Evolutionary conservation across 371 early-diverging fungal species (phyloP).

Genomic region (Entomophthora muscae): DNA sequence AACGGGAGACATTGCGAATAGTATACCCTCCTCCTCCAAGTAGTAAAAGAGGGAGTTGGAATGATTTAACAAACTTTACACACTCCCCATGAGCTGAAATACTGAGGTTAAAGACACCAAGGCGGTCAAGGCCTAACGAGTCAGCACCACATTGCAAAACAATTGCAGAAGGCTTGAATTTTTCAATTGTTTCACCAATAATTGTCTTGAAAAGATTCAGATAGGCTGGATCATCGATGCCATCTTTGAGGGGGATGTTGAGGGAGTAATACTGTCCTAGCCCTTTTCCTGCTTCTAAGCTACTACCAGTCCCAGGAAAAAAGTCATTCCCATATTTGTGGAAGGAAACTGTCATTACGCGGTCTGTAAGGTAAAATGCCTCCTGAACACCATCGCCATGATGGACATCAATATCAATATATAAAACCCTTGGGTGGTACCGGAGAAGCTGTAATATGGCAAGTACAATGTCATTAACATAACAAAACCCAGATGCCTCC

Average conservation of each 20-base stretch:
- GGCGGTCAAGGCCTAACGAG: constrained; percentile 75
- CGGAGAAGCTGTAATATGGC: constrained; percentile 74
- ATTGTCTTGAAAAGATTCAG: constrained; percentile 67
- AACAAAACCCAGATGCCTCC: constrained; percentile 92
- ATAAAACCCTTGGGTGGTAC: constrained; percentile 68
- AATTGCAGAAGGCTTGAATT: constrained; percentile 64
- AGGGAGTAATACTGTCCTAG: constrained; percentile 66
- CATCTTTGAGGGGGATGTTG: constrained; percentile 82
- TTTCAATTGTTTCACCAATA: constrained; percentile 56
- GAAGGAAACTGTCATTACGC: constrained; percentile 85
- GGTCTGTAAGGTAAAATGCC: constrained; percentile 77
- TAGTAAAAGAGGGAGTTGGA: constrained; percentile 63
- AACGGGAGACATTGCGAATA: constrained; percentile 78
- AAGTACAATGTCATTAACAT: constrained; percentile 89
- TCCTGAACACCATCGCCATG: constrained; percentile 96
- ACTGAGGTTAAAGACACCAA: constrained; percentile 81
- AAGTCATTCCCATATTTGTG: constrained; percentile 90
- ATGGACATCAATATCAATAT: constrained; percentile 92
- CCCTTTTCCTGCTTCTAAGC: constrained; percentile 54
- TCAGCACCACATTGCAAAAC: constrained; percentile 96
- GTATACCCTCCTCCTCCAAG: constrained; percentile 95
- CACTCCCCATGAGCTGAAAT: constrained; percentile 83
- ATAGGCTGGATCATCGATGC: constrained; percentile 78
- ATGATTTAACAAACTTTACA: constrained; percentile 65
- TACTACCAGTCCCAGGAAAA: constrained; percentile 85